Evolutionary conservation across 192 early-diverging fungal species (phyloP).

Genomic region (Coemansia sp.): DNA sequence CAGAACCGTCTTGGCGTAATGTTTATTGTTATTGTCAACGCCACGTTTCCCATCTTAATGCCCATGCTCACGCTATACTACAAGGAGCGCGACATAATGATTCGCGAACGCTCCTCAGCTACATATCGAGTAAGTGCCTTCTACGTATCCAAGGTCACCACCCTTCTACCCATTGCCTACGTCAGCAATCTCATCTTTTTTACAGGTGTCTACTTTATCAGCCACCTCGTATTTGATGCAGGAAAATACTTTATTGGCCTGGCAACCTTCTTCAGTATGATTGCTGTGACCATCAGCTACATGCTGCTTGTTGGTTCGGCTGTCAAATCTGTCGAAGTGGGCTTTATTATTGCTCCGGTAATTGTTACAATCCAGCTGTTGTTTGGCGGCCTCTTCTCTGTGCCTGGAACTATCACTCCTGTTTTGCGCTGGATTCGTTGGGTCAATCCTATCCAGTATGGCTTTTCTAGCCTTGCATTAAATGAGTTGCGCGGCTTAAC

Average conservation of each 20-base stretch:
- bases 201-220: constrained; percentile 53
- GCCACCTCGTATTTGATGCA: constrained; percentile 38
- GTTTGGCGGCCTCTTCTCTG: constrained; percentile 54
- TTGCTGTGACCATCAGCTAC: constrained; percentile 35
- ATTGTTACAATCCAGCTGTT: constrained; percentile 52
- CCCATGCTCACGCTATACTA: constrained; percentile 56
- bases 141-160: constrained; percentile 64
- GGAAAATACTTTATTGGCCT: constrained; percentile 53
- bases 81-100: constrained; percentile 58
- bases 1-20: constrained; percentile 55
- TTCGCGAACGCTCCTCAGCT: constrained; percentile 66
- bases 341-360: constrained; percentile 42
- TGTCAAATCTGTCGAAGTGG: constrained; percentile 40
- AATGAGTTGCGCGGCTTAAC: constrained; percentile 49
- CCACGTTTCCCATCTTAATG: constrained; percentile 61
- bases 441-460: constrained; percentile 51
- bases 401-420: constrained; percentile 44
- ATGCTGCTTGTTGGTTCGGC: constrained; percentile 47
- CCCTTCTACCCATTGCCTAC: constrained; percentile 44
- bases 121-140: constrained; percentile 64
- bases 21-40: constrained; percentile 56
- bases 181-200: constrained; percentile 43
- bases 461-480: constrained; percentile 34
- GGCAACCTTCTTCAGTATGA: constrained; percentile 43
- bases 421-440: constrained; percentile 57